Evolutionary conservation across 2,329 filamentous ascomycete species (phyloP).

Genomic region (Onygena corvina): DNA sequence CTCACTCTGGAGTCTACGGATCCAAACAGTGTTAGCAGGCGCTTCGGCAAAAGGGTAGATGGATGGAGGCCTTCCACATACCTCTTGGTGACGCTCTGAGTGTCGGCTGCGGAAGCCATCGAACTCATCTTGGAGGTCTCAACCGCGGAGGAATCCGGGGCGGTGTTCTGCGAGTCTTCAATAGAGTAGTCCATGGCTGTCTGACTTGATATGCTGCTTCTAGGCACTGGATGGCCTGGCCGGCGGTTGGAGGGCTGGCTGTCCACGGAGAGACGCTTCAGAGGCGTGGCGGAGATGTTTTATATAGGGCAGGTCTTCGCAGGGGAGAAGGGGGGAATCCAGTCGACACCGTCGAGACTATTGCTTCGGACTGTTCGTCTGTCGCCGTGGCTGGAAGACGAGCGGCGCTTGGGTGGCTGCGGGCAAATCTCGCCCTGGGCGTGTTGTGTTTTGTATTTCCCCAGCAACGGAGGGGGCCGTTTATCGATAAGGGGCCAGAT

Average conservation of each 20-base stretch:
- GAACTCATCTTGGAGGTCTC: constrained; percentile 50
- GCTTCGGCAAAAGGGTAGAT: background rate
- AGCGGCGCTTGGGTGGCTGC: background rate
- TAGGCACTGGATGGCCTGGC: too few species aligned
- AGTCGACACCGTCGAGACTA: too few species aligned
- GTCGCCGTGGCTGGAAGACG: background rate
- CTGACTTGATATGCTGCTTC: background rate
- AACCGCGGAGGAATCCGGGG: constrained; percentile 44
- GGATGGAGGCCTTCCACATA: constrained; percentile 29
- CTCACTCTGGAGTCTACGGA: constrained; percentile 74
- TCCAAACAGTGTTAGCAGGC: background rate
- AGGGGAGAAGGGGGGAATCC: too few species aligned
- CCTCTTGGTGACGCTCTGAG: constrained; percentile 68
- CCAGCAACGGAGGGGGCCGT: background rate
- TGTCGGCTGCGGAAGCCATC: constrained; percentile 48
- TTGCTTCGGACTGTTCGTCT: too few species aligned
- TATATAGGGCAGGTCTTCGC: too few species aligned
- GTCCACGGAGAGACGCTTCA: too few species aligned
- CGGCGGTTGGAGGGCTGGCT: too few species aligned
- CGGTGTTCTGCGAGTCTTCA: constrained; percentile 57
- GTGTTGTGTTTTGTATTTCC: constrained; percentile 6
- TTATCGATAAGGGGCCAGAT: constrained; percentile 3
- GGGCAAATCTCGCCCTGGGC: background rate
- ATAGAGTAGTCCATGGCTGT: constrained; percentile 43
- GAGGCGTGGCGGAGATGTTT: too few species aligned